Evolutionary conservation across 179 eudicot species (phyloP), one percentile per base, ranked within the genome.

Genomic region (Carnegiea gigantea): DNA sequence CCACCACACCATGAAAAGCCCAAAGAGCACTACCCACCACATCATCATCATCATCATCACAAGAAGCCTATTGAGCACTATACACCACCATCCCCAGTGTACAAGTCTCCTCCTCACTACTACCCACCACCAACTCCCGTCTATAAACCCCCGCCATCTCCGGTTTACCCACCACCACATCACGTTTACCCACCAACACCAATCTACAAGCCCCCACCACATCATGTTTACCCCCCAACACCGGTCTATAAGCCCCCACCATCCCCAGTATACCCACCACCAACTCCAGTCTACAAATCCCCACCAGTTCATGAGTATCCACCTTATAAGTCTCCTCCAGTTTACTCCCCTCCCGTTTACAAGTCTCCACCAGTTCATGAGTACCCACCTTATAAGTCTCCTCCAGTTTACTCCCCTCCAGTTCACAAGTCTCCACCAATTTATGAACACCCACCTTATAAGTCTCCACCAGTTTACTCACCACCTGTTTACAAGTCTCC

Each of bases 341-440:
- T 7, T 40, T 40, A 40, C 44, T 14, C 65, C 17, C 11, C 65
- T 21, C 65, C 65, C 1, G 7, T 60, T 21, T 60, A 60, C 65
- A 60, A 51, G 57, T 51, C 65, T 18, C 65, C 65, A 18, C 65
- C 65, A 18, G 44, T 40, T 40, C 24, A 60, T 4, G 24, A 60
- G 65, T 60, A 60, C 26, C 65, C 65, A 60, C 65, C 65, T 18
- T 60, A 60, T 14, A 60, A 60, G 65, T 60, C 65, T 60, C 65
- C 65, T 0, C 65, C 65, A 8, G 8, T 6, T 21, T 60, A 60
- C 26, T 21, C 26, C 0, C 65, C 26, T 4, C 65, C 65, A 4
- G 1, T 1, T 21, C 0, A 60, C 24, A 60, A 21, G 65, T 20
- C 65, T 4, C 65, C 65, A 20, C 65, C 65, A 20, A 0, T 5